These are phyloP conservation scores for Paragyromitra xinjiangensis DNA, from an alignment of 495 filamentous ascomycete genomes.

Conservation along the genomic window DNA sequence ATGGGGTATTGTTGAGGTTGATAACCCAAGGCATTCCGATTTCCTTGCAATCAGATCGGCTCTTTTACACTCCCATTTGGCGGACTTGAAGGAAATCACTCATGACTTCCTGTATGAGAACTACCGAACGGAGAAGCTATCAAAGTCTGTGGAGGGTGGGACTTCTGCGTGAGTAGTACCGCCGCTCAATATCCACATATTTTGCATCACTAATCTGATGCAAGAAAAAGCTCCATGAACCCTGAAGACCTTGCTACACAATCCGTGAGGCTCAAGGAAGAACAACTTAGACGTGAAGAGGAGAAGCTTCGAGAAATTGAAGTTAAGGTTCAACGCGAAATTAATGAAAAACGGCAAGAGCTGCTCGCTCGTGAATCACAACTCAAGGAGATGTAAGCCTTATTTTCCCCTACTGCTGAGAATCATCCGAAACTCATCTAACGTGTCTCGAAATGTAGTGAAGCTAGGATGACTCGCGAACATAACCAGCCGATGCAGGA, in stretches of 20 bases:
- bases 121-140: conserved; percentile 99
- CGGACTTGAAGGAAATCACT: conserved; percentile 98
- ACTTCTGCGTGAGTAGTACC: conserved; percentile 75
- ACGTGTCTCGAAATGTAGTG: conserved; percentile 55
- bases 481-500: conserved; percentile 48
- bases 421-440: conserved; percentile 4
- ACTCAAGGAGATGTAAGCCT: conserved; percentile 80
- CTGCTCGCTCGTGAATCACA: conserved; percentile 96
- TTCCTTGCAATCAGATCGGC: conserved; percentile 97
- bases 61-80: conserved; percentile 94
- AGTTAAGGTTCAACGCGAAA: conserved; percentile 98
- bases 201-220: conserved; percentile 15
- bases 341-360: conserved; percentile 99
- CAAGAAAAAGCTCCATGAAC: conserved; percentile 80
- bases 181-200: not conserved
- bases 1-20: conserved; percentile 98
- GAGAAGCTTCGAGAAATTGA: conserved; percentile 99
- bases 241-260: conserved; percentile 96
- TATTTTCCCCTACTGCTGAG: not conserved
- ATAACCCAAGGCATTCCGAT: conserved; percentile 98
- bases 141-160: conserved; percentile 96
- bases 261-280: conserved; percentile 97
- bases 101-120: conserved; percentile 99
- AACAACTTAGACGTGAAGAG: conserved; percentile 97
- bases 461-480: conserved; percentile 78